These are phyloP conservation scores for Trypanosoma congolense DNA, from an alignment of 208 protist species.

Conservation along the genomic window DNA sequence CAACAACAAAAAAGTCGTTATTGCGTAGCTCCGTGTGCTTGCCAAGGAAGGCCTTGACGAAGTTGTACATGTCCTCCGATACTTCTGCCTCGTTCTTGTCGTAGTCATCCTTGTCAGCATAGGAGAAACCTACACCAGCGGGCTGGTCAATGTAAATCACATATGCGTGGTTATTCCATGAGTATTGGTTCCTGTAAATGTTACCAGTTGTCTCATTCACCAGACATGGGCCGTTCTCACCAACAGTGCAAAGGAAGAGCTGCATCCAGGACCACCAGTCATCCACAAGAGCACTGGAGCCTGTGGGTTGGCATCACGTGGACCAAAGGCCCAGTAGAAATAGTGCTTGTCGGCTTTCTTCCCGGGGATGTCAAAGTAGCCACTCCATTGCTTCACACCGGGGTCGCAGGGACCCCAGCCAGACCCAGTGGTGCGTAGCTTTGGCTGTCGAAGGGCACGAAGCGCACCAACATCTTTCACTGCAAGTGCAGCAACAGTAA, in stretches of 20 bases:
- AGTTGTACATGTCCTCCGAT: slow-evolving; percentile 85
- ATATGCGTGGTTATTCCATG: slow-evolving; percentile 82
- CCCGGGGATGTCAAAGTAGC: slow-evolving; percentile 69
- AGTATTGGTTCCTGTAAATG: slow-evolving; percentile 45
- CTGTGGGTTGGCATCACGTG: slow-evolving; percentile 32
- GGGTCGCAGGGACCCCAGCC: slow-evolving; percentile 42
- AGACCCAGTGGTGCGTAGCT: slow-evolving; percentile 8
- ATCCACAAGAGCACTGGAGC: slow-evolving; percentile 87
- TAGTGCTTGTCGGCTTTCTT: slow-evolving; percentile 38
- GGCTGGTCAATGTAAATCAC: slow-evolving; percentile 91
- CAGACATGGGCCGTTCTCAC: slow-evolving; percentile 80
- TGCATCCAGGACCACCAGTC: slow-evolving; percentile 89
- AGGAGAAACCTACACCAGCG: slow-evolving; percentile 83
- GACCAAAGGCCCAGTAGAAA: slow-evolving; percentile 91
- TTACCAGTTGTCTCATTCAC: slow-evolving; percentile 45
- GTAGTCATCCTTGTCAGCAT: slow-evolving; percentile 40
- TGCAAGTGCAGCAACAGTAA: neutral
- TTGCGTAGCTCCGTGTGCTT: slow-evolving; percentile 26
- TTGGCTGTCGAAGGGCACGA: neutral
- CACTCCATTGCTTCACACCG: slow-evolving; percentile 56
- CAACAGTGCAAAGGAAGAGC: slow-evolving; percentile 53
- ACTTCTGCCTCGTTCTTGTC: slow-evolving; percentile 65
- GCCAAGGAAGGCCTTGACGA: slow-evolving; percentile 71
- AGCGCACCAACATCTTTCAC: neutral
- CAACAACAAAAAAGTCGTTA: slow-evolving; percentile 76